phyloP scores from a whole-genome alignment of 2,329 filamentous ascomycete genomes.

The Epichloe typhina region DNA sequence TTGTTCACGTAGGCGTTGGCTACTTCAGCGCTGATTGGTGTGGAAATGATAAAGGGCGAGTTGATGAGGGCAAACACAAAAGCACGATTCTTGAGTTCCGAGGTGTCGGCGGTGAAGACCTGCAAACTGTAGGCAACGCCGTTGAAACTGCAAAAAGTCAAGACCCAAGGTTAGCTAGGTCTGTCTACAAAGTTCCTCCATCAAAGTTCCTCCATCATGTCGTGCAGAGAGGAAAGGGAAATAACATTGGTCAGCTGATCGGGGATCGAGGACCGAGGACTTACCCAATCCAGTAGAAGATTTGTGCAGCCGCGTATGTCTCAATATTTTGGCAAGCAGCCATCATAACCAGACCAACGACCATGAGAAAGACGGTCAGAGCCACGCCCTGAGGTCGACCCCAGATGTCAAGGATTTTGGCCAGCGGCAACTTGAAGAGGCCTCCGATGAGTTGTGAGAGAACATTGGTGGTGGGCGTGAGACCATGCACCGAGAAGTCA shows the following conservation, averaged over 20 bases:
- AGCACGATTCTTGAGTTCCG: constrained; percentile 22
- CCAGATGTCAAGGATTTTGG: constrained; percentile 51
- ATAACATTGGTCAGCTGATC: too few species aligned
- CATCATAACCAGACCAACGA: constrained; percentile 43
- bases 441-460: constrained; percentile 41
- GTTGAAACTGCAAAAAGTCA: constrained; percentile 24
- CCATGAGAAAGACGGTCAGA: constrained; percentile 35
- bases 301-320: constrained; percentile 38
- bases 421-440: constrained; percentile 46
- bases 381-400: constrained; percentile 48
- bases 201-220: too few species aligned
- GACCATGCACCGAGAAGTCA: constrained; percentile 37
- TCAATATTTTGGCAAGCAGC: constrained; percentile 35
- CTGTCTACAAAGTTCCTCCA: too few species aligned
- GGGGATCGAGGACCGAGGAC: too few species aligned
- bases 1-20: constrained; percentile 14
- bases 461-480: constrained; percentile 39
- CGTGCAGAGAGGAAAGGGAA: too few species aligned
- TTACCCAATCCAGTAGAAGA: constrained; percentile 45
- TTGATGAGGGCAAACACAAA: constrained; percentile 26
- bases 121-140: constrained; percentile 49
- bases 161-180: too few species aligned
- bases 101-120: constrained; percentile 54
- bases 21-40: constrained; percentile 19
- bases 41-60: constrained; percentile 32